Conservation (phyloP, 1,284 basidiomycete genomes). For the Puccinia brachypodii region DNA sequence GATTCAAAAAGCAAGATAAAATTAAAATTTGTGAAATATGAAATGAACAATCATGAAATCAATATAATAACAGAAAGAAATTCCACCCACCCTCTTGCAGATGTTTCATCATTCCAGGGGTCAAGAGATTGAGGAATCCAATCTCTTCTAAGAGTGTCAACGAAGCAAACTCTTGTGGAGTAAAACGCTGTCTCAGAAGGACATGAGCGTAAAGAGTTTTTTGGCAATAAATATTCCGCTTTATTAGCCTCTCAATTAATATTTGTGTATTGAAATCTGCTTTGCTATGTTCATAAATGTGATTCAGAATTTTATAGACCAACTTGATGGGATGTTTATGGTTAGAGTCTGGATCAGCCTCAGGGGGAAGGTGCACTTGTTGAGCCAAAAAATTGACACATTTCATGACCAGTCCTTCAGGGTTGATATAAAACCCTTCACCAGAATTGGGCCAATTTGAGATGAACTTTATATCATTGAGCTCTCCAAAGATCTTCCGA, state of each 20-base stretch:
- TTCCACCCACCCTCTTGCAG: not conserved
- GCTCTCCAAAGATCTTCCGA: not conserved
- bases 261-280: slow-evolving; percentile 8
- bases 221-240: slow-evolving; percentile 14
- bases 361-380: slow-evolving; percentile 2
- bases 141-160: slow-evolving; percentile 18
- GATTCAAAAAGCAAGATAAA: not conserved
- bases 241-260: slow-evolving; percentile 18
- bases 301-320: slow-evolving; percentile 22
- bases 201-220: slow-evolving; percentile 38
- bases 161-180: not conserved
- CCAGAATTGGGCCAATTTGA: not conserved
- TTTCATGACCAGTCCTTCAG: not conserved
- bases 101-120: slow-evolving; percentile 14
- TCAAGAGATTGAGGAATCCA: slow-evolving; percentile 25
- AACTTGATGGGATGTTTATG: slow-evolving; percentile 3
- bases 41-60: not conserved
- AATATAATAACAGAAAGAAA: not conserved
- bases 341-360: not conserved
- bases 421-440: not conserved
- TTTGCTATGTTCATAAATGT: slow-evolving; percentile 28
- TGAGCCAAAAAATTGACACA: not conserved
- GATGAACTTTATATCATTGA: not conserved
- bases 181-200: slow-evolving; percentile 17
- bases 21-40: not conserved